Percentiles rank a stretch among this genome's conserved stretches.
phyloP scores from a whole-genome alignment of 2,329 filamentous ascomycete genomes.

The Diplocarpon rosae region DNA sequence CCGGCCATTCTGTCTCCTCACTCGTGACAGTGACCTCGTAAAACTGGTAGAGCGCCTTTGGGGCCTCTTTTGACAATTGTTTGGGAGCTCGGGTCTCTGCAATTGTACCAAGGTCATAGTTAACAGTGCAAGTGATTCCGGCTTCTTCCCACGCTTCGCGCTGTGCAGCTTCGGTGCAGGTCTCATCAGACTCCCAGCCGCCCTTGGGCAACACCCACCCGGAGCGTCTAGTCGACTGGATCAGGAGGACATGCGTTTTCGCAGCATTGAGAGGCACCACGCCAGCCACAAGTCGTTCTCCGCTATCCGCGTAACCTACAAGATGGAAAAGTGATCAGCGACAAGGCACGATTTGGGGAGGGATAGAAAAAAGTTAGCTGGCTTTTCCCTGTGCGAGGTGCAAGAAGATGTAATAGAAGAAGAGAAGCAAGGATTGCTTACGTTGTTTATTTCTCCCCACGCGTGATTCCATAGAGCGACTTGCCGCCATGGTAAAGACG shows the following conservation, averaged over 20 bases:
- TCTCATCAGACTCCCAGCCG: conserved; percentile 93
- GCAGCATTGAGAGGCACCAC: conserved; percentile 82
- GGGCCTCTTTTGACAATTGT: conserved; percentile 50
- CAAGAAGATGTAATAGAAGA: too few relatives aligned
- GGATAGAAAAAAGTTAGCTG: conserved; percentile 11
- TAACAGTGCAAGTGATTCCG: conserved; percentile 76
- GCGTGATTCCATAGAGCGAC: conserved; percentile 59
- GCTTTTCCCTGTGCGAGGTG: not conserved
- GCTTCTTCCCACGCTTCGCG: conserved; percentile 98
- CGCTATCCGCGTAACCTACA: conserved; percentile 80
- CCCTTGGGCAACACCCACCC: conserved; percentile 97
- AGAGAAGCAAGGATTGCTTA: conserved; percentile 38
- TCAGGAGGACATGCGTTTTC: conserved; percentile 80
- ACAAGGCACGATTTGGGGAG: conserved; percentile 8
- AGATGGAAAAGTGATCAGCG: conserved; percentile 22
- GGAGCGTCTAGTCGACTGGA: conserved; percentile 82
- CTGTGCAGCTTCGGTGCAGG: conserved; percentile 71
- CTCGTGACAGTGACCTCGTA: conserved; percentile 80
- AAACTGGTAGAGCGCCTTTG: conserved; percentile 62
- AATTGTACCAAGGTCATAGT: conserved; percentile 78
- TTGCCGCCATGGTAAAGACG: conserved; percentile 27
- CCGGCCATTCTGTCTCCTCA: conserved; percentile 83
- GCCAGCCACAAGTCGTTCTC: conserved; percentile 89
- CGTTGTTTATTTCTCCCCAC: conserved; percentile 70
- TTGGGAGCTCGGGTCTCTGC: conserved; percentile 75